Evolutionary conservation across 371 early-diverging fungal genomes (phyloP).

Genomic region (Circinella umbellata): DNA sequence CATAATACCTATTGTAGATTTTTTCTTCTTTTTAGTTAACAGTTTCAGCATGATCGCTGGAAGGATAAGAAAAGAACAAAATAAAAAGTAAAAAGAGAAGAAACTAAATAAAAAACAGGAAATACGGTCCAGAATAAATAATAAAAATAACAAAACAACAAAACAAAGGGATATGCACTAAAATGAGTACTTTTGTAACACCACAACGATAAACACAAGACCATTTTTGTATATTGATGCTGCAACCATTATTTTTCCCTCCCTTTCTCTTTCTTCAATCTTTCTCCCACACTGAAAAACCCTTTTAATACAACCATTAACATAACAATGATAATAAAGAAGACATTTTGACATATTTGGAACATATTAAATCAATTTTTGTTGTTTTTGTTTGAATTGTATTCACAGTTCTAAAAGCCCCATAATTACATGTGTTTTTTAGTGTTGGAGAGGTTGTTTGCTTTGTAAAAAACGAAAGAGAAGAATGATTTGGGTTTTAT

Average conservation of each 20-base stretch:
- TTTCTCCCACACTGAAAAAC: no score
- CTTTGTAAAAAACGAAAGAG: no score
- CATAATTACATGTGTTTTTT: conserved; percentile 3
- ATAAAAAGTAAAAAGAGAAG: not conserved
- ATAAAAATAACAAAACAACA: conserved; percentile 2
- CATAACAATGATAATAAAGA: no score
- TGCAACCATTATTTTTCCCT: not conserved
- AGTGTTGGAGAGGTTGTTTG: not conserved
- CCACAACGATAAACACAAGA: not conserved
- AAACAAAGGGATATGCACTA: conserved; percentile 16
- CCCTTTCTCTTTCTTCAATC: not conserved
- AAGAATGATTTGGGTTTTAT: no score
- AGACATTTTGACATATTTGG: not conserved
- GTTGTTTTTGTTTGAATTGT: not conserved
- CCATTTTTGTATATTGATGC: conserved; percentile 1
- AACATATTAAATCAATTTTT: not conserved
- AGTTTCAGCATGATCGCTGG: conserved; percentile 15
- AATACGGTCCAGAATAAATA: conserved; percentile 1
- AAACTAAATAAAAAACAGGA: not conserved
- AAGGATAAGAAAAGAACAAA: not conserved
- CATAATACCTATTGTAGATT: conserved; percentile 3
- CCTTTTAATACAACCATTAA: no score
- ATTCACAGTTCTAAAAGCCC: conserved; percentile 7
- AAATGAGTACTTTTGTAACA: not conserved
- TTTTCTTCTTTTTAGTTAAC: conserved; percentile 22